phyloP scores from a whole-genome alignment of 1,284 basidiomycete species.

The Trametes hirsuta region DNA sequence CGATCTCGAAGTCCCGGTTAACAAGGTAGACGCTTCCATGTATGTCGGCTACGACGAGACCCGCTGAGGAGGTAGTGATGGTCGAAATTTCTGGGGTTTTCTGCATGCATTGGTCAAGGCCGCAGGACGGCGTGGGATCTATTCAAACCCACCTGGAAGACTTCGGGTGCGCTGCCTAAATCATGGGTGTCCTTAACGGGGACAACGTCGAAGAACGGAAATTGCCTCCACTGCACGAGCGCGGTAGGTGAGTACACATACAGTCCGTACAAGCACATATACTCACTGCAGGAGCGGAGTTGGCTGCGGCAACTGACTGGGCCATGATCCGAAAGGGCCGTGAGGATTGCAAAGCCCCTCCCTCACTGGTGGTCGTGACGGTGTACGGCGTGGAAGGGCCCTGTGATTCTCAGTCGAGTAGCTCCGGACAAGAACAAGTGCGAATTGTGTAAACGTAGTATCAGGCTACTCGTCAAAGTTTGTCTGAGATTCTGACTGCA shows the following conservation, averaged over 20 bases:
- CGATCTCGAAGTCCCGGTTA: conserved; percentile 73
- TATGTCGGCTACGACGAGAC: conserved; percentile 78
- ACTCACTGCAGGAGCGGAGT: conserved; percentile 45
- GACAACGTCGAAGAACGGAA: conserved; percentile 78
- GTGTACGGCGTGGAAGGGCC: no score
- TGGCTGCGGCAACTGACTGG: conserved; percentile 24
- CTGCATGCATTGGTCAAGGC: conserved; percentile 39
- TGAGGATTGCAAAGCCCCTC: no score
- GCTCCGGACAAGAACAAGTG: no score
- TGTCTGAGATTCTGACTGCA: no score
- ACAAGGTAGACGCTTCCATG: conserved; percentile 81
- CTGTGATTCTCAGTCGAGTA: no score
- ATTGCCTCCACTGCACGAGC: conserved; percentile 73
- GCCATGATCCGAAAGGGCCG: conserved; percentile 9
- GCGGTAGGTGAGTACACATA: background rate
- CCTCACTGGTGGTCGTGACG: no score
- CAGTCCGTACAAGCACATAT: background rate
- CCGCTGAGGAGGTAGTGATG: conserved; percentile 60
- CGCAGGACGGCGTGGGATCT: background rate
- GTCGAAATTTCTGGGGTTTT: conserved; percentile 74
- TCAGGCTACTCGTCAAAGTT: no score
- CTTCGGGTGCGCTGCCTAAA: conserved; percentile 69
- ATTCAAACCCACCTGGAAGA: conserved; percentile 64
- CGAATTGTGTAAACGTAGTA: no score
- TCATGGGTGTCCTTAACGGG: conserved; percentile 84